phyloP scores from a whole-genome alignment of 371 early-diverging fungal species.

The Chytridium lagenaria region DNA sequence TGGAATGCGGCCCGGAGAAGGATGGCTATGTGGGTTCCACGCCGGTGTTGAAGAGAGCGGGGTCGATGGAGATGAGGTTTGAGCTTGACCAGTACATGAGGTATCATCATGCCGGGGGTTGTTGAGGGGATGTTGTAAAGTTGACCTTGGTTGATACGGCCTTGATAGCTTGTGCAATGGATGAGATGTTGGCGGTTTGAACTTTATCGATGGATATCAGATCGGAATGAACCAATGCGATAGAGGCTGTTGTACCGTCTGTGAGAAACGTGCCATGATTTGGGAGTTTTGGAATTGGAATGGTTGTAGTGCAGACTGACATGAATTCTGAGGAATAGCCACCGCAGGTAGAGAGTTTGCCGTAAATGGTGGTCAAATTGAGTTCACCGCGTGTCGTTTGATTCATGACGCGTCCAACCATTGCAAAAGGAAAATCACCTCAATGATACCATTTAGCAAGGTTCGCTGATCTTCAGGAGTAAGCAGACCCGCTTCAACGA shows the following conservation, averaged over 20 bases:
- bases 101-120: slow-evolving; percentile 31
- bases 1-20: slow-evolving; percentile 33
- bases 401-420: background rate
- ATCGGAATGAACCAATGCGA: slow-evolving; percentile 27
- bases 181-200: slow-evolving; percentile 2
- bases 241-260: slow-evolving; percentile 44
- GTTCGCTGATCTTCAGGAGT: background rate
- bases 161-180: background rate
- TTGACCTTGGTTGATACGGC: background rate
- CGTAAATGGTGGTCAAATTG: background rate
- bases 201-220: background rate
- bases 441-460: background rate
- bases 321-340: slow-evolving; percentile 15
- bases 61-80: slow-evolving; percentile 24
- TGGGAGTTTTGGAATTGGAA: slow-evolving; percentile 13
- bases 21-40: slow-evolving; percentile 32
- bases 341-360: slow-evolving; percentile 24
- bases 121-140: slow-evolving; percentile 15
- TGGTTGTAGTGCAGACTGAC: slow-evolving; percentile 31
- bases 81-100: slow-evolving; percentile 33
- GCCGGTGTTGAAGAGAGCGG: slow-evolving; percentile 27
- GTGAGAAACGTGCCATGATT: slow-evolving; percentile 29
- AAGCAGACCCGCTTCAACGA: background rate
- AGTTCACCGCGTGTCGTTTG: background rate
- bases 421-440: background rate